Conservation (phyloP, 164 flowering plant genomes). For the Umbellularia californica region DNA sequence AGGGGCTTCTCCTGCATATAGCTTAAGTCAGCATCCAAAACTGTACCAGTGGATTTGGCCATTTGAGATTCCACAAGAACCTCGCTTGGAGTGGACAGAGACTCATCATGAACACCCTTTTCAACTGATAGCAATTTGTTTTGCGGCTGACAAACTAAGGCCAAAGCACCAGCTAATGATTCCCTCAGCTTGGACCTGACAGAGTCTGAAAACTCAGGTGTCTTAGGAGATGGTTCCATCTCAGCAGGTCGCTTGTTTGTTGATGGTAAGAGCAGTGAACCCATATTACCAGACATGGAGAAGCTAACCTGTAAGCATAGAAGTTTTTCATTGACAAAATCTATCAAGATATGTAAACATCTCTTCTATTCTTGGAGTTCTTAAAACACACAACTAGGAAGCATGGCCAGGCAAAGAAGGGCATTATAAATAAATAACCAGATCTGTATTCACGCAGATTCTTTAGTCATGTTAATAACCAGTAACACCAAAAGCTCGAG, state of each 20-base stretch:
- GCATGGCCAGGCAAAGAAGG: not conserved
- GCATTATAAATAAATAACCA: too few species aligned
- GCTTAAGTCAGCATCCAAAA: conserved; percentile 14
- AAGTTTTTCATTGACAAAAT: not conserved
- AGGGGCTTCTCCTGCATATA: conserved; percentile 10
- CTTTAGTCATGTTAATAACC: too few species aligned
- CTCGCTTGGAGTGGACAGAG: conserved; percentile 11
- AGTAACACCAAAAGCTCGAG: too few species aligned
- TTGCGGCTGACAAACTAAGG: conserved; percentile 50
- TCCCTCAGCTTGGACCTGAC: conserved; percentile 89
- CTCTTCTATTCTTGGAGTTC: not conserved
- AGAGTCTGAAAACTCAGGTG: conserved; percentile 48
- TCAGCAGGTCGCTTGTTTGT: conserved; percentile 30
- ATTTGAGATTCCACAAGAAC: conserved; percentile 19
- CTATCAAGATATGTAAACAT: not conserved
- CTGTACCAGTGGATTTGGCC: conserved; percentile 16
- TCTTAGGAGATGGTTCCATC: conserved; percentile 20
- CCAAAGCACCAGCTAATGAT: conserved; percentile 67
- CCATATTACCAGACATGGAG: conserved; percentile 26
- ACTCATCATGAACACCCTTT: conserved; percentile 28
- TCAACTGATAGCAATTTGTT: conserved; percentile 19
- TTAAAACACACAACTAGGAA: not conserved
- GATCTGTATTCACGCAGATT: not conserved
- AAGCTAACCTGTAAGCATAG: not conserved
- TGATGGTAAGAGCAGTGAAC: conserved; percentile 30